A percentile compares a stretch with the other conserved stretches of the same genome.
These are phyloP conservation scores for Emydomyces testavorans DNA, from an alignment of 2,329 filamentous ascomycete genomes.

Conservation along the genomic window DNA sequence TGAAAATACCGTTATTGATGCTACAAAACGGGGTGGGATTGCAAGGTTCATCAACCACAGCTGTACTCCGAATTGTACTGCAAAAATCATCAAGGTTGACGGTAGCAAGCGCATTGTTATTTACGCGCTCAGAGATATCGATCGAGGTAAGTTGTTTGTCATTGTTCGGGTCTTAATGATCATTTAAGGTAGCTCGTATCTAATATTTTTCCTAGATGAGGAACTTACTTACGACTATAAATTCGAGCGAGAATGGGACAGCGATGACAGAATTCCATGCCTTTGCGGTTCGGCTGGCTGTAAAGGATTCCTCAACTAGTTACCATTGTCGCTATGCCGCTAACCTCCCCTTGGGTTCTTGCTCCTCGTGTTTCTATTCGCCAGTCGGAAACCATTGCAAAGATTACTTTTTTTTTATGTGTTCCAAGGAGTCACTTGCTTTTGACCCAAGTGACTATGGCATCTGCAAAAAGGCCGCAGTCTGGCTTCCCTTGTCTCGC, in stretches of 20 bases:
- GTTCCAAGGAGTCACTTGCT: background rate
- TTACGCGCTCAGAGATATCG: constrained; percentile 90
- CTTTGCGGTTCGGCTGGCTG: constrained; percentile 91
- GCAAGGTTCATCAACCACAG: constrained; percentile 97
- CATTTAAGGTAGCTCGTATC: constrained; percentile 9
- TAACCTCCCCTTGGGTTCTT: too few relatives aligned
- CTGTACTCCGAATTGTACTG: constrained; percentile 95
- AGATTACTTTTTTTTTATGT: background rate
- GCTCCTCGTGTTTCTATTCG: background rate
- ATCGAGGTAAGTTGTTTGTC: constrained; percentile 60
- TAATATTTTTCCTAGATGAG: constrained; percentile 55
- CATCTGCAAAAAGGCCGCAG: too few relatives aligned
- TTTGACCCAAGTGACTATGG: too few relatives aligned
- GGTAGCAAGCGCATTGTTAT: constrained; percentile 98
- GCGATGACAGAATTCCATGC: constrained; percentile 89
- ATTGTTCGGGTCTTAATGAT: background rate
- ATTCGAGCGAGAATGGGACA: constrained; percentile 93
- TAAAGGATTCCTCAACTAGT: constrained; percentile 93
- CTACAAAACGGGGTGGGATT: constrained; percentile 96
- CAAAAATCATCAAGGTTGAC: constrained; percentile 98
- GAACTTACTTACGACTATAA: constrained; percentile 99
- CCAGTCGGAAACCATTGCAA: background rate
- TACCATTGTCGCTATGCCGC: too few relatives aligned
- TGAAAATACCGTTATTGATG: constrained; percentile 93
- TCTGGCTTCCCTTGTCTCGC: too few relatives aligned